phyloP scores from a whole-genome alignment of 2,329 filamentous ascomycete genomes.

The Fusarium duplospermum region DNA sequence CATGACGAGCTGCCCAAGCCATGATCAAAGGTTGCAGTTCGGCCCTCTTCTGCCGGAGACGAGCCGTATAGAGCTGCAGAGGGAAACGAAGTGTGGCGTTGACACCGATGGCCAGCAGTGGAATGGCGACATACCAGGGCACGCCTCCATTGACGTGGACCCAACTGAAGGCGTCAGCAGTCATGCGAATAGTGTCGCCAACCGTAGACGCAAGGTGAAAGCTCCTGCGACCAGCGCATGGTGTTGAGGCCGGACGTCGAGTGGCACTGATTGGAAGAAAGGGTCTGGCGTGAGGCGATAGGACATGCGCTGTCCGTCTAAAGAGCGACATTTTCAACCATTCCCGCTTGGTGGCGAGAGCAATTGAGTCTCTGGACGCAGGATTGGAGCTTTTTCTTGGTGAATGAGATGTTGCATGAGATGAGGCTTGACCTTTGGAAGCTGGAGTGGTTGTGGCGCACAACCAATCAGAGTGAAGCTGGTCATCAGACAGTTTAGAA shows the following conservation, averaged over 20 bases:
- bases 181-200: conserved; percentile 50
- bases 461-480: conserved; percentile 26
- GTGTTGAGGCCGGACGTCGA: conserved; percentile 12
- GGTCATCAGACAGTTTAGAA: background rate
- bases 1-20: conserved; percentile 49
- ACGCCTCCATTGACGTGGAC: conserved; percentile 57
- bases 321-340: conserved; percentile 36
- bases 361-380: conserved; percentile 8
- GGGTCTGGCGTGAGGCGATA: conserved; percentile 25
- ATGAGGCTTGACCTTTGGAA: conserved; percentile 17
- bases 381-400: conserved; percentile 7
- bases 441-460: background rate
- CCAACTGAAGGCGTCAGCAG: conserved; percentile 57
- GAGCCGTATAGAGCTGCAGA: conserved; percentile 55
- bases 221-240: conserved; percentile 36
- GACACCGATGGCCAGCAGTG: conserved; percentile 61
- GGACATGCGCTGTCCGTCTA: conserved; percentile 11
- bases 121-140: conserved; percentile 67
- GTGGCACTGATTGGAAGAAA: conserved; percentile 10
- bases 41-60: conserved; percentile 46
- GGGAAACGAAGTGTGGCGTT: conserved; percentile 61
- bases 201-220: conserved; percentile 51
- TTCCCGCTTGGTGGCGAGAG: conserved; percentile 4
- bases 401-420: conserved; percentile 11
- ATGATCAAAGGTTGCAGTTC: conserved; percentile 46